Conservation (phyloP, 1,284 basidiomycete species). For the Cerrena zonata region DNA sequence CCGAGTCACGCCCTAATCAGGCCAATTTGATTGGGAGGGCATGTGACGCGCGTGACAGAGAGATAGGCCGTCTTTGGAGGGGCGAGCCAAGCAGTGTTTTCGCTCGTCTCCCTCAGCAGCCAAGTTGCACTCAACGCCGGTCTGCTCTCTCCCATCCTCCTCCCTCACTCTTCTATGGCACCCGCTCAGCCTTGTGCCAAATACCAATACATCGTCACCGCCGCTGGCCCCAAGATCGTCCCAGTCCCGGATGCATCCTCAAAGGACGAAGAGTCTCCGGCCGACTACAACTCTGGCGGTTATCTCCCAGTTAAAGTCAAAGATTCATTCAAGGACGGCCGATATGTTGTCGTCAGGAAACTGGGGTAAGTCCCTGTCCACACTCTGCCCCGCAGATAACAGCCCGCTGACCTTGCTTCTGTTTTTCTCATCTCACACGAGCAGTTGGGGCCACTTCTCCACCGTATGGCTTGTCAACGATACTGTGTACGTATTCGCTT, state of each 20-base stretch:
- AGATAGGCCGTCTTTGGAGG: background rate
- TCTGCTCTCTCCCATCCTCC: constrained; percentile 2
- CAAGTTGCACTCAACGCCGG: constrained; percentile 10
- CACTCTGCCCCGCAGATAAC: constrained; percentile 5
- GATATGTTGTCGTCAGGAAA: constrained; percentile 78
- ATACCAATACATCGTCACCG: constrained; percentile 68
- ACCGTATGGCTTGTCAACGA: constrained; percentile 82
- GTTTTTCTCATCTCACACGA: constrained; percentile 20
- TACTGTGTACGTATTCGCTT: constrained; percentile 45
- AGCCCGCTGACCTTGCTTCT: constrained; percentile 11
- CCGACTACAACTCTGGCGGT: constrained; percentile 74
- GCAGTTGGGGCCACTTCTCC: constrained; percentile 86
- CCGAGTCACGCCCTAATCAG: constrained; percentile 10
- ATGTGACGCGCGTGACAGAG: constrained; percentile 5
- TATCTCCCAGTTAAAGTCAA: constrained; percentile 74
- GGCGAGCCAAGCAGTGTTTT: constrained; percentile 3
- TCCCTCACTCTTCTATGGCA: constrained; percentile 43
- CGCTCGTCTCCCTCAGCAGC: constrained; percentile 5
- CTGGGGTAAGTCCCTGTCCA: constrained; percentile 53
- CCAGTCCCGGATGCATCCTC: constrained; percentile 56
- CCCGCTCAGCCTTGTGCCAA: constrained; percentile 60
- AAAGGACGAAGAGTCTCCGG: constrained; percentile 75
- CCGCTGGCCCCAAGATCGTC: constrained; percentile 61
- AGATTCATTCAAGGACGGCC: constrained; percentile 74
- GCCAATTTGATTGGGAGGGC: constrained; percentile 6